A percentile compares a stretch with the other conserved stretches of the same genome.
These are phyloP conservation scores for Prunus campanulata DNA, from an alignment of 306 rosid genomes.

Conservation along the genomic window DNA sequence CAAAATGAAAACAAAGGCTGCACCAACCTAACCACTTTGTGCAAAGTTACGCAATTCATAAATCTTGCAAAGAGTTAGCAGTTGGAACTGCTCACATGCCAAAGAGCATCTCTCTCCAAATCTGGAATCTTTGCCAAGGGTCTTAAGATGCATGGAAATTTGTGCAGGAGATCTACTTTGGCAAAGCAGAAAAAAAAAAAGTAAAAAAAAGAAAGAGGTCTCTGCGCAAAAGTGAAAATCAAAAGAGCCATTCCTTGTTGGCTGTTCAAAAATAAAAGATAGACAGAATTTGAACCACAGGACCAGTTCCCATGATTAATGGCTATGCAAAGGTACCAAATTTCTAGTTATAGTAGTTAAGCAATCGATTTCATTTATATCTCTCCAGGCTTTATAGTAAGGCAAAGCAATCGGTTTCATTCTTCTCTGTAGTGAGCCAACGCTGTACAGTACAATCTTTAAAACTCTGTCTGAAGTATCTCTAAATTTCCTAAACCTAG, in stretches of 20 bases:
- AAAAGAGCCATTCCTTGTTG: no score
- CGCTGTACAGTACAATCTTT: constrained; percentile 15
- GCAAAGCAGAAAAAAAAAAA: not conserved
- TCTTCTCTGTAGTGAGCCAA: constrained; percentile 17
- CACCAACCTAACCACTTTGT: constrained; percentile 30
- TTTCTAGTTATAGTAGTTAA: not conserved
- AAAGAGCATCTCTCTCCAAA: constrained; percentile 24
- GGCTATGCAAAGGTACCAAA: not conserved
- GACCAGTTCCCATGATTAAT: no score
- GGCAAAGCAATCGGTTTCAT: constrained; percentile 19
- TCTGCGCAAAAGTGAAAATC: not conserved
- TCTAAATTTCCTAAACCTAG: constrained; percentile 17
- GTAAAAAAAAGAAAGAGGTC: not conserved
- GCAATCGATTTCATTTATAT: constrained; percentile 23
- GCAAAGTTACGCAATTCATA: constrained; percentile 28
- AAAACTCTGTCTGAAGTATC: constrained; percentile 8
- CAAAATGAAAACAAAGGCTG: constrained; percentile 28
- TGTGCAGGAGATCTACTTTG: not conserved
- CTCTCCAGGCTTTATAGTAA: not conserved
- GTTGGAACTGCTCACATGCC: constrained; percentile 53
- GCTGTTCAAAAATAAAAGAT: no score
- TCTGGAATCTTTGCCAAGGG: not conserved
- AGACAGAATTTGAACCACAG: no score
- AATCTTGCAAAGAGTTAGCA: constrained; percentile 9
- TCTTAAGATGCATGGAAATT: not conserved